These are phyloP conservation scores for Hypholoma sublateritium DNA, from an alignment of 768 basidiomycete genomes.

Conservation along the genomic window DNA sequence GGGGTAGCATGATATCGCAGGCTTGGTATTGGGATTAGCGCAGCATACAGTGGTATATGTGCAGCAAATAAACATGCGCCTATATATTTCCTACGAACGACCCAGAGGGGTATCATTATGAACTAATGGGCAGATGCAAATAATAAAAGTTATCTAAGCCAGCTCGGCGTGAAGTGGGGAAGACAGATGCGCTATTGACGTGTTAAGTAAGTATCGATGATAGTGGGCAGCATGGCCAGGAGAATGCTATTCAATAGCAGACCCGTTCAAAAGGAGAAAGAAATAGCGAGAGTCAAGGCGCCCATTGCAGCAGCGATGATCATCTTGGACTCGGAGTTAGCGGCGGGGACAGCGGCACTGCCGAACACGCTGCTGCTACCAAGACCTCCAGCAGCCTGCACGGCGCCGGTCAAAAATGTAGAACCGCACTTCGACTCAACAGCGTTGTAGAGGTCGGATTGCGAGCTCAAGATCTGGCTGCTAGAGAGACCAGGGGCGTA, in stretches of 20 bases:
- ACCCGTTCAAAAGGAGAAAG: slow-evolving; percentile 14
- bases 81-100: slow-evolving; percentile 9
- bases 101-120: slow-evolving; percentile 19
- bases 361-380: slow-evolving; percentile 26
- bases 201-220: slow-evolving; percentile 12
- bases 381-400: slow-evolving; percentile 65
- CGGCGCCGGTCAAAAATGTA: slow-evolving; percentile 66
- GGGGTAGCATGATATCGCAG: too few relatives aligned
- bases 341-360: slow-evolving; percentile 22
- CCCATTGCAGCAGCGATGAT: slow-evolving; percentile 26
- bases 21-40: not conserved
- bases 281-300: slow-evolving; percentile 23
- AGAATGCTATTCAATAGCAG: slow-evolving; percentile 12
- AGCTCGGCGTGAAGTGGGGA: slow-evolving; percentile 5
- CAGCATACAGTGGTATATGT: not conserved
- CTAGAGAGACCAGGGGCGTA: slow-evolving; percentile 74
- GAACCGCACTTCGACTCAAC: slow-evolving; percentile 65
- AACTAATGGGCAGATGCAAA: slow-evolving; percentile 4
- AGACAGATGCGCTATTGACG: not conserved
- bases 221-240: not conserved
- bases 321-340: slow-evolving; percentile 20
- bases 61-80: not conserved
- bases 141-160: slow-evolving; percentile 11
- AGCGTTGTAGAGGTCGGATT: slow-evolving; percentile 62
- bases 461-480: slow-evolving; percentile 65